These are phyloP conservation scores for Nemania bipapillata DNA, from an alignment of 2,329 filamentous ascomycete genomes.

Conservation along the genomic window DNA sequence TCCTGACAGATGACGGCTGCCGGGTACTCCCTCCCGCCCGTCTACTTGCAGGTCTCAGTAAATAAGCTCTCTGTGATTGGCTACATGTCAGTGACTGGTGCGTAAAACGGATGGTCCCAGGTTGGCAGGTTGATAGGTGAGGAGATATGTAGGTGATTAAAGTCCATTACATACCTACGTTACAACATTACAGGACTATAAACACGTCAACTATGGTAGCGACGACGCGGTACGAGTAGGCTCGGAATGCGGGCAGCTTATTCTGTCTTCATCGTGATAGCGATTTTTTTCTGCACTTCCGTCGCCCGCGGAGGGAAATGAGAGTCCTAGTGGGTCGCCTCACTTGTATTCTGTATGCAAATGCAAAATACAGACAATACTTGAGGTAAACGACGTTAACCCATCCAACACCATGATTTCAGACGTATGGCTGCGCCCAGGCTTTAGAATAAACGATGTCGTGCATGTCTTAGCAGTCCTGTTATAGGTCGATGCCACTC, in stretches of 20 bases:
- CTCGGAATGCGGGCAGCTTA: conserved; percentile 19
- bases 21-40: conserved; percentile 35
- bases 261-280: conserved; percentile 35
- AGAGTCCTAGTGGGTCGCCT: conserved; percentile 17
- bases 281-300: conserved; percentile 40
- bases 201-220: background rate
- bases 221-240: conserved; percentile 6
- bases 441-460: background rate
- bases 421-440: background rate
- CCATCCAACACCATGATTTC: conserved; percentile 27
- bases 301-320: conserved; percentile 37
- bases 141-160: background rate
- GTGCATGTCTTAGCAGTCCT: background rate
- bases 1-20: conserved; percentile 33
- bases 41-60: conserved; percentile 23
- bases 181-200: background rate
- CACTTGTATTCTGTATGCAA: too few relatives aligned
- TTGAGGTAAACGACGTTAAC: conserved; percentile 21
- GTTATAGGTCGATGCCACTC: background rate
- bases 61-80: conserved; percentile 42
- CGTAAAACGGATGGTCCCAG: conserved; percentile 33
- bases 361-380: too few relatives aligned
- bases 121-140: background rate
- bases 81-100: conserved; percentile 42
- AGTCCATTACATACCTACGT: too few relatives aligned